phyloP scores from a whole-genome alignment of 371 early-diverging fungal genomes.

The Mortierella sp. region DNA sequence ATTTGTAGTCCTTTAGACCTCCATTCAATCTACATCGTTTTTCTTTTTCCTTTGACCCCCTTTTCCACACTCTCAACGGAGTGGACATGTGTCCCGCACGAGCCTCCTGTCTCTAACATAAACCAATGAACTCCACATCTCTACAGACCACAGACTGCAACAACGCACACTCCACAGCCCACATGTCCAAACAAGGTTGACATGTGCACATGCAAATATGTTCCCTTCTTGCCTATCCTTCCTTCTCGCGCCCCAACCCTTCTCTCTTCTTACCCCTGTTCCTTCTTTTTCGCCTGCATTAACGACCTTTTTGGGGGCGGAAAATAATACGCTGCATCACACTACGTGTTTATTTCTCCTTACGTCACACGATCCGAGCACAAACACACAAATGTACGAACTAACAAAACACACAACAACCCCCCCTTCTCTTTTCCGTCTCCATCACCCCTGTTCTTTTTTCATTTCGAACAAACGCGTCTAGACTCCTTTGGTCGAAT shows the following conservation, averaged over 20 bases:
- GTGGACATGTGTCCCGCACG: constrained; percentile 4
- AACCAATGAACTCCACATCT: not conserved
- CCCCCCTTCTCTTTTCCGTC: not conserved
- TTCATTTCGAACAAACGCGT: not conserved
- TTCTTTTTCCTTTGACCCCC: not conserved
- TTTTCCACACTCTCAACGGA: constrained; percentile 6
- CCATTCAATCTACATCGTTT: not conserved
- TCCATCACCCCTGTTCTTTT: not conserved
- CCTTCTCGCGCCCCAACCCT: too few species aligned
- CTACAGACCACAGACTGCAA: too few species aligned
- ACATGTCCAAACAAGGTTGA: constrained; percentile 4
- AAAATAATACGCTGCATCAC: too few species aligned
- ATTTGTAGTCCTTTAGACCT: not conserved
- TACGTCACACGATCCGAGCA: constrained; percentile 2
- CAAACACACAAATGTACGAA: not conserved
- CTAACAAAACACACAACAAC: constrained; percentile 2
- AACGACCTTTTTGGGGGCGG: not conserved
- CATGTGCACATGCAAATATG: not conserved
- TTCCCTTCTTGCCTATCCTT: too few species aligned
- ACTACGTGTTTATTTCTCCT: not conserved
- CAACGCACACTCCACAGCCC: constrained; percentile 11
- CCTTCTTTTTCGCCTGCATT: not conserved
- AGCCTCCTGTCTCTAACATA: not conserved
- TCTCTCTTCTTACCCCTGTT: not conserved
- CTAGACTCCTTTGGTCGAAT: constrained; percentile 64